phyloP scores from a whole-genome alignment of 495 filamentous ascomycete genomes.

The Diplogelasinospora grovesii region DNA sequence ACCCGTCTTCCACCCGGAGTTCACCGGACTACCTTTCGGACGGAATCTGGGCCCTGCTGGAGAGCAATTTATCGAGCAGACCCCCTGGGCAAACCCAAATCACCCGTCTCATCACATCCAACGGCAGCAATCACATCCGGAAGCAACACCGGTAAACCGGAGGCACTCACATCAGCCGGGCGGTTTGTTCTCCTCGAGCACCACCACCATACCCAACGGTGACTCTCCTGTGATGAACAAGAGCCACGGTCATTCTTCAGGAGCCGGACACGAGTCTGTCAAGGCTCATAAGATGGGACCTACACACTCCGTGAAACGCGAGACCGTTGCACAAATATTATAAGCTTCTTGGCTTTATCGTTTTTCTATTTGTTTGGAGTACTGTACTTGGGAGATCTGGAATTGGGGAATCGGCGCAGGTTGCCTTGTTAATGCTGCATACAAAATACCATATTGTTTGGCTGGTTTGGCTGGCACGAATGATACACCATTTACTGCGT shows the following conservation, averaged over 20 bases:
- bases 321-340: constrained; percentile 20
- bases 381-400: too few species aligned
- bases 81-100: constrained; percentile 82
- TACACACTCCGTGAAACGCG: constrained; percentile 17
- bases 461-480: too few species aligned
- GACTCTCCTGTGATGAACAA: constrained; percentile 22
- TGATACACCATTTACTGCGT: too few species aligned
- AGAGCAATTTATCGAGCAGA: constrained; percentile 75
- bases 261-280: constrained; percentile 13
- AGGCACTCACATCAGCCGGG: constrained; percentile 29
- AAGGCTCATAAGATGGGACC: constrained; percentile 16
- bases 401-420: too few species aligned
- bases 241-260: constrained; percentile 9
- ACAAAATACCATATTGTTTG: too few species aligned
- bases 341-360: constrained; percentile 13
- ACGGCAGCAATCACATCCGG: constrained; percentile 30
- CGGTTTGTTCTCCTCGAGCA: constrained; percentile 19
- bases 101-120: constrained; percentile 62
- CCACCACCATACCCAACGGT: constrained; percentile 16
- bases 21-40: constrained; percentile 29
- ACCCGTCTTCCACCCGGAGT: constrained; percentile 18
- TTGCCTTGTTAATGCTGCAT: too few species aligned
- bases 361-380: constrained; percentile 1
- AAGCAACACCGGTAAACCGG: constrained; percentile 24
- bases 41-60: constrained; percentile 56